Percentiles rank a stretch among this genome's conserved stretches.
phyloP scores from a whole-genome alignment of 306 rosid species.

The Crotalaria pallida region DNA sequence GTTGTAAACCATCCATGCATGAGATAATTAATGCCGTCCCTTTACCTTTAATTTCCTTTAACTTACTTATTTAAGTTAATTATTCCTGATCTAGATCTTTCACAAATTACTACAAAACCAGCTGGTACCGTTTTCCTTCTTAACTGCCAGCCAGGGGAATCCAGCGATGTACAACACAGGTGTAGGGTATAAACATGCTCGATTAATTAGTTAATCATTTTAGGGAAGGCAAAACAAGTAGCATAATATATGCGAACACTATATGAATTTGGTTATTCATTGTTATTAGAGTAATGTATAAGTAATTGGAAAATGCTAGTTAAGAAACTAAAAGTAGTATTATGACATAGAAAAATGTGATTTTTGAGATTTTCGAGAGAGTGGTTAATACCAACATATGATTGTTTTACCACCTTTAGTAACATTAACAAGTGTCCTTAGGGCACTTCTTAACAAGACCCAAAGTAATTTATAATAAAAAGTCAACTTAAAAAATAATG shows the following conservation, averaged over 20 bases:
- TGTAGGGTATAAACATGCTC: background rate
- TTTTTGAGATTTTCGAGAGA: no score
- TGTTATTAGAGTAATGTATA: no score
- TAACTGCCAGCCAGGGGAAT: background rate
- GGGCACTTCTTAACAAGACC: no score
- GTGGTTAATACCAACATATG: no score
- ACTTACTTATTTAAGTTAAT: background rate
- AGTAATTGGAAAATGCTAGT: no score
- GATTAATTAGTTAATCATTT: background rate
- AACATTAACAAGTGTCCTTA: no score
- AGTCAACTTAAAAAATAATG: no score
- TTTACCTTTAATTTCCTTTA: conserved; percentile 18
- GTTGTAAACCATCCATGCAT: conserved; percentile 31
- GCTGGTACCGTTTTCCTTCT: background rate
- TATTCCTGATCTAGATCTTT: background rate
- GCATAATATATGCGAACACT: background rate
- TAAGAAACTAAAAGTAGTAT: no score
- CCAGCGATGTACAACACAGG: background rate
- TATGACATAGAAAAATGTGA: no score
- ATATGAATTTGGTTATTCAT: no score
- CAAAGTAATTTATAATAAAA: no score
- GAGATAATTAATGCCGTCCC: conserved; percentile 19
- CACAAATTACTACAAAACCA: background rate
- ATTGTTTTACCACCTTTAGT: no score
- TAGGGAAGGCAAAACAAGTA: background rate